phyloP scores from a whole-genome alignment of 768 basidiomycete species.

The Dioszegia aurantiaca region DNA sequence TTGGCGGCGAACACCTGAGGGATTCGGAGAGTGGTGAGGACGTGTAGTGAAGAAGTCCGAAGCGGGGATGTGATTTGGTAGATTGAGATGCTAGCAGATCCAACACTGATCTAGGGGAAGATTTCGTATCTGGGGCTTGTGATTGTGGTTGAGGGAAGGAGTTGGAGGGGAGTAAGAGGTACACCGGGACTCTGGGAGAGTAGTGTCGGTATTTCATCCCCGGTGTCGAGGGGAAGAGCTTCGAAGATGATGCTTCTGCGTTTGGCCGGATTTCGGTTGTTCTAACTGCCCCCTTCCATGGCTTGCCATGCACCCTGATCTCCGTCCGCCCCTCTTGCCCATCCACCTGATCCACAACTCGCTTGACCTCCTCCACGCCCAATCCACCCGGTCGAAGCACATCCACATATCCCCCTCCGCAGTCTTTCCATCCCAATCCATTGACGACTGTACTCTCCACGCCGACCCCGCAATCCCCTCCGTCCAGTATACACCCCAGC shows the following conservation, averaged over 20 bases:
- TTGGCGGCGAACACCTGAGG: conserved; percentile 2
- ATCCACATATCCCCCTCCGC: conserved; percentile 61
- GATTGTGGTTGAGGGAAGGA: conserved; percentile 50
- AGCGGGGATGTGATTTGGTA: neutral
- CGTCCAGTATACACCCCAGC: conserved; percentile 76
- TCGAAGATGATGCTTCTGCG: conserved; percentile 3
- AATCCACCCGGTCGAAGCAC: conserved; percentile 88
- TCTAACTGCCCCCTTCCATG: conserved; percentile 25
- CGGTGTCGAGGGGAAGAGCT: conserved; percentile 74
- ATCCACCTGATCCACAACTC: conserved; percentile 57
- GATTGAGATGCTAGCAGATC: neutral
- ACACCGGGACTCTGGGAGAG: conserved; percentile 82
- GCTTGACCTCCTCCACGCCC: conserved; percentile 80
- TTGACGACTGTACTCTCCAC: conserved; percentile 95
- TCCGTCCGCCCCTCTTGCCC: conserved; percentile 50
- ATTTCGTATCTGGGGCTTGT: neutral
- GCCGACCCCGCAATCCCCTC: conserved; percentile 84
- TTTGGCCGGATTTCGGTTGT: neutral
- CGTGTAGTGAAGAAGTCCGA: conserved; percentile 41
- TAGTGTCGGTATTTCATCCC: conserved; percentile 99
- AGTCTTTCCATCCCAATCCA: conserved; percentile 58
- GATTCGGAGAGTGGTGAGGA: conserved; percentile 29
- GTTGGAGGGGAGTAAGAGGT: conserved; percentile 58
- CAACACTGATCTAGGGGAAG: neutral
- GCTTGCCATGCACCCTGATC: conserved; percentile 39